Conservation (phyloP, 2,329 filamentous ascomycete species). For the Colletotrichum chrysophilum region DNA sequence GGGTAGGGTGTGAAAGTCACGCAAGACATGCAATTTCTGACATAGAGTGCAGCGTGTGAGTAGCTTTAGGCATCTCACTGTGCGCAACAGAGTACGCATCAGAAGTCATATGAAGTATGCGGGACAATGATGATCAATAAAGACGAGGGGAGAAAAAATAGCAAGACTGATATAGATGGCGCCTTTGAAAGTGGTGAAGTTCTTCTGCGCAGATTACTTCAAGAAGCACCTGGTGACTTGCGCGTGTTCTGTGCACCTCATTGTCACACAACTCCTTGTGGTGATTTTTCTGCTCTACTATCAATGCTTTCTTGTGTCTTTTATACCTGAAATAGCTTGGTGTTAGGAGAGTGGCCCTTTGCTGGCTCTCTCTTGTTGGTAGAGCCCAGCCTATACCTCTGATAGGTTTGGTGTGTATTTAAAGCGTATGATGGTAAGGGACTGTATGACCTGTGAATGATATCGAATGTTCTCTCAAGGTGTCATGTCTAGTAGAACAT, state of each 20-base stretch:
- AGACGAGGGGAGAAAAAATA: accelerated
- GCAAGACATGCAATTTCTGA: accelerated
- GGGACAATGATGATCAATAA: neutral
- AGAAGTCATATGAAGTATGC: no score
- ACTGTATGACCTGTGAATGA: no score
- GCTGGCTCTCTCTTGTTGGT: neutral
- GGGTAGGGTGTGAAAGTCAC: neutral
- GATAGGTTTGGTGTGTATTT: no score
- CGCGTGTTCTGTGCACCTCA: neutral
- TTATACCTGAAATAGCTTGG: neutral
- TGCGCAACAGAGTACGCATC: neutral
- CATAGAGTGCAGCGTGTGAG: neutral
- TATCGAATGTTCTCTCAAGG: no score
- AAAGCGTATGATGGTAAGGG: no score
- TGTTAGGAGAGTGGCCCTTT: accelerated
- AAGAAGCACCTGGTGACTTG: neutral
- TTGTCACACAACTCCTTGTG: accelerated
- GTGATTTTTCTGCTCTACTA: neutral
- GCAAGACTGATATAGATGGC: accelerated
- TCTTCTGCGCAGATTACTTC: neutral
- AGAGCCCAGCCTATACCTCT: neutral
- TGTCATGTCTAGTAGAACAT: no score
- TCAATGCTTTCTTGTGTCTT: accelerated
- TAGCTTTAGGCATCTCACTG: accelerated
- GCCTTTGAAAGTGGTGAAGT: neutral